phyloP scores from a whole-genome alignment of 202 grass and related monocot genomes.

The Carex arenaria region DNA sequence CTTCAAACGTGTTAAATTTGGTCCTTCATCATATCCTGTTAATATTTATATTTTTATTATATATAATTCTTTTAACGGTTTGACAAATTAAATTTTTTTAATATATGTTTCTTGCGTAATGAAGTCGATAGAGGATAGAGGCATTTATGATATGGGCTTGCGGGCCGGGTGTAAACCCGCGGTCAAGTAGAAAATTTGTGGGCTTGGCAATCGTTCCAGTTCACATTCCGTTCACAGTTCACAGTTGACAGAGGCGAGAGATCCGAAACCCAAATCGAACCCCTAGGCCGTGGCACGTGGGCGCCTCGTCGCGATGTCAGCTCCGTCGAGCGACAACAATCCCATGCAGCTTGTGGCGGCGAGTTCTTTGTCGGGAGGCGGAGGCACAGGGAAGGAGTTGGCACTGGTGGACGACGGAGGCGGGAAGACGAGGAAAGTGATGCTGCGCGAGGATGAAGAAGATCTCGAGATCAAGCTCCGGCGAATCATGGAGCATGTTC shows the following conservation, averaged over 20 bases:
- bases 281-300: not conserved
- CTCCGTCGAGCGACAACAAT: conserved; percentile 23
- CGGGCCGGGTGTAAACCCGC: not conserved
- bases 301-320: conserved; percentile 24
- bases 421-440: conserved; percentile 45
- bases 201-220: not conserved
- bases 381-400: conserved; percentile 26
- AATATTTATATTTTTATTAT: no score
- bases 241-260: not conserved
- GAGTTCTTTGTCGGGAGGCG: not conserved
- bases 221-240: not conserved
- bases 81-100: no score
- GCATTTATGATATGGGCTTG: not conserved
- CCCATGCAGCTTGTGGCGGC: conserved; percentile 18
- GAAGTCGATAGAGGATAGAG: no score
- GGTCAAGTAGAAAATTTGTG: not conserved
- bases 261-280: conserved; percentile 6
- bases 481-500: conserved; percentile 83
- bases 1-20: not conserved
- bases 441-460: conserved; percentile 84
- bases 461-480: conserved; percentile 91
- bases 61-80: no score
- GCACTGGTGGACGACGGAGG: conserved; percentile 18
- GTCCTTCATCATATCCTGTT: not conserved
- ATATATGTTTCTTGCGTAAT: no score